These are phyloP conservation scores for Melampsora larici-populina DNA, from an alignment of 1,284 basidiomycete species.

Conservation along the genomic window DNA sequence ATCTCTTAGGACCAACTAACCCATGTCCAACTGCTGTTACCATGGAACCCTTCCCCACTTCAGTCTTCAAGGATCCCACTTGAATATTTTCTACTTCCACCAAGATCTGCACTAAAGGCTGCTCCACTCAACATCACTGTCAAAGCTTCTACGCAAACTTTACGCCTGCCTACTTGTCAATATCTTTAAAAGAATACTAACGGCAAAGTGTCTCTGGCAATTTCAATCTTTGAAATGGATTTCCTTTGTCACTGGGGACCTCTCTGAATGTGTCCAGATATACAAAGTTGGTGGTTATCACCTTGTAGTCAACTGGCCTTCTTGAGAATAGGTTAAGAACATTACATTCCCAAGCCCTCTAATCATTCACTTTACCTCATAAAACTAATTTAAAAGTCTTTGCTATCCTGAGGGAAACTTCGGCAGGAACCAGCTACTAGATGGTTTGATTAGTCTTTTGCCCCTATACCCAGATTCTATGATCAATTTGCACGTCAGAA, in stretches of 20 bases:
- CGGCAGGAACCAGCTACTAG: slow-evolving; percentile 66
- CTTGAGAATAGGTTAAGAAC: slow-evolving; percentile 63
- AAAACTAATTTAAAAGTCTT: slow-evolving; percentile 64
- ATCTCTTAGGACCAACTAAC: too few relatives aligned
- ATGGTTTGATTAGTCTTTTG: slow-evolving; percentile 66
- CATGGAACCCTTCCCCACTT: slow-evolving; percentile 66
- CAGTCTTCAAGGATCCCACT: slow-evolving; percentile 63
- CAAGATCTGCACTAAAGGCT: slow-evolving; percentile 65
- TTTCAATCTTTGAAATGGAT: too few relatives aligned
- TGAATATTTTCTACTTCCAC: slow-evolving; percentile 65
- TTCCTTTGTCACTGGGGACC: too few relatives aligned
- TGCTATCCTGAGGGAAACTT: slow-evolving; percentile 68
- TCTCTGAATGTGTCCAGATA: too few relatives aligned
- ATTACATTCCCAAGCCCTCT: slow-evolving; percentile 64
- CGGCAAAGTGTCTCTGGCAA: too few relatives aligned
- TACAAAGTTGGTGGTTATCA: too few relatives aligned
- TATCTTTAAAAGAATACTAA: too few relatives aligned
- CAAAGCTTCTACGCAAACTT: slow-evolving; percentile 63
- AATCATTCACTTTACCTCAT: slow-evolving; percentile 68
- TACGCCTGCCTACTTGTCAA: slow-evolving; percentile 62
- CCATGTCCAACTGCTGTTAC: too few relatives aligned
- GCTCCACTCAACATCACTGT: slow-evolving; percentile 64
- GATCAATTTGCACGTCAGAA: too few relatives aligned
- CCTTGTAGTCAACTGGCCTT: too few relatives aligned
- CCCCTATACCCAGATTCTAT: too few relatives aligned